Base-by-base conservation (phyloP, 1,284 basidiomycete genomes). In the Anthracocystis panici-leucophaei region DNA sequence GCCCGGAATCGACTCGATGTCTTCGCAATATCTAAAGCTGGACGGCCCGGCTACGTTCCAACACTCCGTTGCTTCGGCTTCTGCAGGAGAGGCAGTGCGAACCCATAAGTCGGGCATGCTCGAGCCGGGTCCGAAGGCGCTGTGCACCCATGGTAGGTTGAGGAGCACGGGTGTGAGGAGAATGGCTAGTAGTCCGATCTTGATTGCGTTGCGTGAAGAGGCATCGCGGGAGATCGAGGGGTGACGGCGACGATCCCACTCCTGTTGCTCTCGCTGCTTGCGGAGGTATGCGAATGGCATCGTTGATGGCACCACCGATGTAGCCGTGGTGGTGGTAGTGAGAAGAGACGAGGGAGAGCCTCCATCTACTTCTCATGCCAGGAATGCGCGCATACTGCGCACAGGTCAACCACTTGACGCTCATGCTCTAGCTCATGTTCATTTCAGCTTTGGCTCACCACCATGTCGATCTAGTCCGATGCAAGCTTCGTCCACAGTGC, bases 11-110 rank as follows among this genome's bases (percentile, higher is more conserved):
- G 20, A 5, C 31, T 78, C 57, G 0, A 65, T 31, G 27, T 78
- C 76, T 41, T 78, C 76, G 38, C 76, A 78, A 35, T 61, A 75
- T n/a, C 44, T 38, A 9, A 68, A 62, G 14, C 14, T 16, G 1
- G 23, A n/a, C n/a, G 27, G 50, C 11, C 33, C 55, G 20, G 3
- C 20, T 0, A 58, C 64, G 35, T 38, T 56, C 21, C 27, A 48
- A 25, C 59, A 56, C 4, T 65, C 42, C 16, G 31, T 14, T 14
- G 7, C 29, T 10, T 23, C 12, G 6, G 23, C 25, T 7, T 18
- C 14, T 3, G 8, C 27, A 18, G 48, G 9, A 1, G 44, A 16
- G 2, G 42, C 5, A 2, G 56, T 18, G 16, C 67, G 45, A 2
- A 70, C 72, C 72, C 72, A 75, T 4, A 58, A 45, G 3, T 56